Conservation (phyloP, 306 rosid species). For the Acacia confusa region DNA sequence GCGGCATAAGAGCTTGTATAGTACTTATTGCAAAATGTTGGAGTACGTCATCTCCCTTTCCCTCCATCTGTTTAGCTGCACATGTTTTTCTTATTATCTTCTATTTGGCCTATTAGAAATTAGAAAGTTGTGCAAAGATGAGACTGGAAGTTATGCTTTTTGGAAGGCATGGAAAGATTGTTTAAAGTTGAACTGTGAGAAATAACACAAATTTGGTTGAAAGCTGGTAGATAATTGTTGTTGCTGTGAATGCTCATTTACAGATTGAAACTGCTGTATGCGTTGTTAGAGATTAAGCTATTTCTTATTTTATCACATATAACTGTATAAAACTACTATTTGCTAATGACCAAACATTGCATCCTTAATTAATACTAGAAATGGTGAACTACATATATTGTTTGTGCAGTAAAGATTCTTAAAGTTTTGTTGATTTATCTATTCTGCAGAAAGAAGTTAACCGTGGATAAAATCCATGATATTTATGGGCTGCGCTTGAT, state of each 20-base stretch:
- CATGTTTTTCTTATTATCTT: neutral
- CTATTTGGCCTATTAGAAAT: neutral
- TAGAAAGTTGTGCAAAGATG: neutral
- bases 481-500: slow-evolving; percentile 91
- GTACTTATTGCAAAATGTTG: slow-evolving; percentile 83
- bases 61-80: slow-evolving; percentile 8
- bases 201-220: neutral
- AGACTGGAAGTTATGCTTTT: neutral
- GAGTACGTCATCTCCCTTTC: slow-evolving; percentile 54
- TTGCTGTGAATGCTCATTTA: neutral
- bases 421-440: slow-evolving; percentile 23
- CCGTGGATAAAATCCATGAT: slow-evolving; percentile 87
- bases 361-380: neutral
- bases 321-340: neutral
- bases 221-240: neutral
- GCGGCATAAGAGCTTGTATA: slow-evolving; percentile 90
- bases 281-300: neutral
- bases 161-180: neutral
- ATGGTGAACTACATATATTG: slow-evolving; percentile 3
- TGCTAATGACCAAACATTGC: neutral
- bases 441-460: slow-evolving; percentile 72
- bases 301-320: neutral
- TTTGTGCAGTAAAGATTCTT: slow-evolving; percentile 20
- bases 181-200: neutral
- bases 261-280: neutral